Evolutionary conservation across 73 alveolate genomes (phyloP).

Genomic region (Breviolum minutum): DNA sequence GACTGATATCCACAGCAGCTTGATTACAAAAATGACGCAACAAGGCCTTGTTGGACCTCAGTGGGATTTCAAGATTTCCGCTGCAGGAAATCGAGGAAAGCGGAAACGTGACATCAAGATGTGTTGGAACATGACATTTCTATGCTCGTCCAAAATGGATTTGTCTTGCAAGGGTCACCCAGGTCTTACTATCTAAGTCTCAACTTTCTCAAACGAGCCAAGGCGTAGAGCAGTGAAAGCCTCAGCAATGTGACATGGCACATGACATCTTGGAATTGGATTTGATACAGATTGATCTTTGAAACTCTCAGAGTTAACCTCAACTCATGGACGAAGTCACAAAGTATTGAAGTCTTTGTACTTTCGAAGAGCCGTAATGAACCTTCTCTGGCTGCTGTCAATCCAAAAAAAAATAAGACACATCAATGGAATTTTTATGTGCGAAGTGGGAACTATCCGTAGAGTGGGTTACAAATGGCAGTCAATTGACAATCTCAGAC

Average conservation of each 20-base stretch:
- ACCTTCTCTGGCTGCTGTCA: background rate
- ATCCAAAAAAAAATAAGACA: no score
- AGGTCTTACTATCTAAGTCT: background rate
- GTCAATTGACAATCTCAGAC: no score
- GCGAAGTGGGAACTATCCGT: no score
- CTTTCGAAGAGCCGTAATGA: background rate
- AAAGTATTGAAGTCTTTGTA: background rate
- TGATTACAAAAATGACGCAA: background rate
- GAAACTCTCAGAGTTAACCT: no score
- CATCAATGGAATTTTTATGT: no score
- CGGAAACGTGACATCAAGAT: no score
- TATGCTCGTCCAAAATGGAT: no score
- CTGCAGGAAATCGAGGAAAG: background rate
- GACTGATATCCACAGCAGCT: constrained; percentile 42
- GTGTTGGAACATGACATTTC: no score
- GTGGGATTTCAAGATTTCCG: background rate
- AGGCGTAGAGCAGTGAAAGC: background rate
- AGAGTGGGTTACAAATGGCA: no score
- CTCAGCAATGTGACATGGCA: background rate
- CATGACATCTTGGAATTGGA: no score
- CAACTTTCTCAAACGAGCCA: constrained; percentile 7
- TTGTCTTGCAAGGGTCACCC: no score
- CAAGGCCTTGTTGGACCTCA: background rate
- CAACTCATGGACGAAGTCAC: background rate
- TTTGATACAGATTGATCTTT: no score